Evolutionary conservation across 2,329 filamentous ascomycete genomes (phyloP).

Genomic region (Ophiostoma ulmi): DNA sequence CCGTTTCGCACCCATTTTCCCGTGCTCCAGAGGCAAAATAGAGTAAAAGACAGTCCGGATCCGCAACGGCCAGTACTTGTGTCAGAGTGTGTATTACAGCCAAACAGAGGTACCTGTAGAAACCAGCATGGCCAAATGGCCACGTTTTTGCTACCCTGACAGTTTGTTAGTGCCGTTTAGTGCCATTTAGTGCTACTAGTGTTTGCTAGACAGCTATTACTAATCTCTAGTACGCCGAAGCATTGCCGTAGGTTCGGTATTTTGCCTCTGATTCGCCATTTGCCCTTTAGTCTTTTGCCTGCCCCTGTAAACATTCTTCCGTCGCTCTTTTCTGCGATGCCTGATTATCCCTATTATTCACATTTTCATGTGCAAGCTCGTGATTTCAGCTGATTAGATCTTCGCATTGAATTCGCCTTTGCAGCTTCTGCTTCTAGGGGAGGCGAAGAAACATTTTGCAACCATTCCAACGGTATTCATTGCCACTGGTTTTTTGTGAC

Average conservation of each 20-base stretch:
- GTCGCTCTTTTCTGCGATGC: conserved; percentile 1
- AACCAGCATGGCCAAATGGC: neutral
- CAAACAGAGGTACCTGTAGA: neutral
- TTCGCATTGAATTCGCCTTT: too few relatives aligned
- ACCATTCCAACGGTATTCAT: too few relatives aligned
- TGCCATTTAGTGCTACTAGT: neutral
- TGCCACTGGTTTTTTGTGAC: too few relatives aligned
- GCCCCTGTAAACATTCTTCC: neutral
- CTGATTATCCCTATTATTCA: neutral
- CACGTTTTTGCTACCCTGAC: neutral
- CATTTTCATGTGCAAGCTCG: neutral
- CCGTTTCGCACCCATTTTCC: neutral
- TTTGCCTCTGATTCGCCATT: neutral
- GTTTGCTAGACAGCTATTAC: neutral
- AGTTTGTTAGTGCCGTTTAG: too few relatives aligned
- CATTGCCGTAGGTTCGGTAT: neutral
- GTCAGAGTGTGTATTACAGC: neutral
- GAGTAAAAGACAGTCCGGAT: neutral
- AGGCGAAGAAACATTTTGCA: too few relatives aligned
- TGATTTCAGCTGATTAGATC: too few relatives aligned
- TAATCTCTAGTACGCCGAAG: neutral
- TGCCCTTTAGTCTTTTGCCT: neutral
- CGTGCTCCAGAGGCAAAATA: neutral
- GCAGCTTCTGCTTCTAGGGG: too few relatives aligned
- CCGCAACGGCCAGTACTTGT: neutral